A percentile compares a stretch with the other conserved stretches of the same genome.
Conservation (phyloP, 352 stramenopile species). For the Phytopythium montanum region DNA sequence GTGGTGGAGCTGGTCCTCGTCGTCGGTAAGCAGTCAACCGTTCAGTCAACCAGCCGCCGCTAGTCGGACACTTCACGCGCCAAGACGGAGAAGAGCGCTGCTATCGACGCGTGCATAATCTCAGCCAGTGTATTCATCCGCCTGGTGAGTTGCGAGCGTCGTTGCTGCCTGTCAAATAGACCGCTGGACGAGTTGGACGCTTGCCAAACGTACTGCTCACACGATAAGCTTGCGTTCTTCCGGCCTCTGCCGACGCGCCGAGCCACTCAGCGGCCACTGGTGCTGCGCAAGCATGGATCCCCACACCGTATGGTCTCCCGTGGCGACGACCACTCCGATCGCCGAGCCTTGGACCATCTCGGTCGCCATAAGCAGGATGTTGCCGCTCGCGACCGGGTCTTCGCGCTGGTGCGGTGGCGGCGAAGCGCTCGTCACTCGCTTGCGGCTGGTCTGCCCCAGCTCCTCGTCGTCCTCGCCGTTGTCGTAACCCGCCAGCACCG, state of each 20-base stretch:
- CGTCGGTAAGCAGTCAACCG: neutral
- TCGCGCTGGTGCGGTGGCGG: constrained; percentile 18
- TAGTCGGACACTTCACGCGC: neutral
- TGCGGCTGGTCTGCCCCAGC: constrained; percentile 18
- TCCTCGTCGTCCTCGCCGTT: constrained; percentile 24
- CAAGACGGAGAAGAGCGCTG: neutral
- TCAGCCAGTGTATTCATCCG: neutral
- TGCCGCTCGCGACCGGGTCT: constrained; percentile 41
- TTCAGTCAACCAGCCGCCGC: neutral
- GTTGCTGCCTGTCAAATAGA: neutral
- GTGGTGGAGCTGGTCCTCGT: constrained; percentile 15
- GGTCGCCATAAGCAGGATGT: constrained; percentile 74
- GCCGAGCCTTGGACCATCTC: constrained; percentile 43
- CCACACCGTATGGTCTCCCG: constrained; percentile 70
- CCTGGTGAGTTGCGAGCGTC: neutral
- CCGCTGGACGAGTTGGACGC: neutral
- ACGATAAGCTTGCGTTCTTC: constrained; percentile 1
- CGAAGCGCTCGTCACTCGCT: constrained; percentile 25
- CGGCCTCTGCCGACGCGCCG: neutral
- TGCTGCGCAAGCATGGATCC: constrained; percentile 54
- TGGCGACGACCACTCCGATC: constrained; percentile 69
- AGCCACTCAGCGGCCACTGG: constrained; percentile 35
- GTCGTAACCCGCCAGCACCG: constrained; percentile 31
- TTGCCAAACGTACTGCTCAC: neutral
- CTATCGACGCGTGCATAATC: neutral